phyloP scores from a whole-genome alignment of 768 basidiomycete species.

The Phylloporus sp. region DNA sequence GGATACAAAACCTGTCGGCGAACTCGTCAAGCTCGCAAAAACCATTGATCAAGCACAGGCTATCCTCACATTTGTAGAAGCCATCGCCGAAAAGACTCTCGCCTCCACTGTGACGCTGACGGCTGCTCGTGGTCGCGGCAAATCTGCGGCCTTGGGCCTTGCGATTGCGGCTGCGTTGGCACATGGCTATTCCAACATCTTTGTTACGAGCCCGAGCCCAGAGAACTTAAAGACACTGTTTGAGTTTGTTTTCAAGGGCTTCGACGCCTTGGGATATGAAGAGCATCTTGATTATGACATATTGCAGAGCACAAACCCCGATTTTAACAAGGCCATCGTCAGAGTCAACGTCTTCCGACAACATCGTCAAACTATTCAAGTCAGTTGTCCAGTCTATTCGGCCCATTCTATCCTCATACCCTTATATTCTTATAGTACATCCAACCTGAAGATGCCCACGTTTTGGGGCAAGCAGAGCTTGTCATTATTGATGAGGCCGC shows the following conservation, averaged over 20 bases:
- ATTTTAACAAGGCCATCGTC: conserved; percentile 93
- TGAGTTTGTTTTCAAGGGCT: conserved; percentile 94
- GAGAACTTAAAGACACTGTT: conserved; percentile 98
- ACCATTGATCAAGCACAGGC: conserved; percentile 95
- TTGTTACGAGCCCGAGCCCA: conserved; percentile 95
- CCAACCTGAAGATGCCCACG: conserved; percentile 96
- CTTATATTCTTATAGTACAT: conserved; percentile 68
- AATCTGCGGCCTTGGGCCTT: conserved; percentile 93
- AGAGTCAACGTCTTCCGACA: conserved; percentile 90
- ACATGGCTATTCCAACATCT: conserved; percentile 95
- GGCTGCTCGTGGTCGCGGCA: conserved; percentile 92
- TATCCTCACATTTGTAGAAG: conserved; percentile 90
- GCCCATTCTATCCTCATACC: conserved; percentile 2
- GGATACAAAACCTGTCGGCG: conserved; percentile 83
- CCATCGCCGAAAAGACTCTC: conserved; percentile 88
- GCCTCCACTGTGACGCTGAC: conserved; percentile 95
- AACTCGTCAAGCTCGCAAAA: conserved; percentile 84
- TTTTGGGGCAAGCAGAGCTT: conserved; percentile 94
- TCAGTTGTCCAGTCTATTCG: conserved; percentile 31
- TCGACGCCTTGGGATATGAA: conserved; percentile 93
- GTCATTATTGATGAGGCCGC: conserved; percentile 99
- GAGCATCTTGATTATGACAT: conserved; percentile 98
- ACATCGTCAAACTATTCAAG: conserved; percentile 96
- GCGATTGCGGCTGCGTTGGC: conserved; percentile 90
- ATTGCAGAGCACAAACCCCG: conserved; percentile 89